Base-by-base conservation (phyloP, 1,284 basidiomycete species). In the Apiotrichum montevideense region DNA sequence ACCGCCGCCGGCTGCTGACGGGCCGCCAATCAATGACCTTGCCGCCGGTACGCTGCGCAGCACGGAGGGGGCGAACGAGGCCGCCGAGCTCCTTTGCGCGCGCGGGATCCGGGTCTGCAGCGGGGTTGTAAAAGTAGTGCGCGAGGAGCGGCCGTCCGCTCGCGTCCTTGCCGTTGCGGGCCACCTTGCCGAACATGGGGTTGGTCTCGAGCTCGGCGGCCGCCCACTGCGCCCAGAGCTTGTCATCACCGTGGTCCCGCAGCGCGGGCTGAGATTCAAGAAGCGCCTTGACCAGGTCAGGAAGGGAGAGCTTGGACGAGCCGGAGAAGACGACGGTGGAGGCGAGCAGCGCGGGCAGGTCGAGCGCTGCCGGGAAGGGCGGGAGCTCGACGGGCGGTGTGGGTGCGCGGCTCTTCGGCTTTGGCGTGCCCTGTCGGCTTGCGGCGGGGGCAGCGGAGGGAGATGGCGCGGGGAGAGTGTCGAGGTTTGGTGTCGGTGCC, bases 1-100 rank as follows among this genome's bases (percentile, higher is more conserved):
- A 68, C 39, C 63, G 59, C 61, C 73, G 66, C 55, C 71, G 59
- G 8, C 71, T 66, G 15, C 62, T 56, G 6, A 77, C 75, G 21
- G 75, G 75, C 29, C 75, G 63, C 75, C 75, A 77, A 58, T 77
- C 75, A 49, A 77, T 74, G n/a, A 71, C 70, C 56, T 73, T 73
- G 3, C 73, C 74, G 6, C 73, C 73, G 9, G 65, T 70, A 35
- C 74, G 60, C 61, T 74, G 73, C 9, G 66, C 72, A 1, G 71
- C 70, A 43, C 77, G 61, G 14, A 78, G 51, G 1, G 77, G 77
- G n/a, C 77, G 55, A 40, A 76, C 74, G n/a, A 77, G 66, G 9
- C 68, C 67, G 14, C 75, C 77, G 43, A 78, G 66, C 57, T 77
- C 70, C 43, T 58, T 61, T 1, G 74, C 71, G 14, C 77, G 70